Evolutionary conservation across 495 filamentous ascomycete genomes (phyloP).

Genomic region (Aspergillus homomorphus): DNA sequence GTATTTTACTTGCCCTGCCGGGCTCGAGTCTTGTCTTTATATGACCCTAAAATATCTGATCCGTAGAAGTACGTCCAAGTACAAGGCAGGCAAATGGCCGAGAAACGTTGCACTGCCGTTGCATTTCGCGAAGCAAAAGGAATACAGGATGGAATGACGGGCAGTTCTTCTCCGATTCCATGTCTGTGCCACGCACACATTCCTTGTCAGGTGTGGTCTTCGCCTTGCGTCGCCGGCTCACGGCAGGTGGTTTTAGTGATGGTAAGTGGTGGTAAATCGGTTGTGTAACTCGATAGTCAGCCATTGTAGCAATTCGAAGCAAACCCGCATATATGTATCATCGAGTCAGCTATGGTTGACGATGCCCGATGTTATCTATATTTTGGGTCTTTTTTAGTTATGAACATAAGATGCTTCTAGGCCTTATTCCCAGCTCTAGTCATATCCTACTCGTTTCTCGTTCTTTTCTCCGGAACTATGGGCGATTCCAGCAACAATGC

Average conservation of each 20-base stretch:
- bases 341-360: no score
- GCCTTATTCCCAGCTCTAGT: neutral
- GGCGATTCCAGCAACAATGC: neutral
- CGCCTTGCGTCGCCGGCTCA: constrained; percentile 1
- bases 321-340: no score
- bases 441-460: neutral
- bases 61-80: neutral
- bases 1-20: neutral
- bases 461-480: neutral
- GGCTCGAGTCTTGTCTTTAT: no score
- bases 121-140: neutral
- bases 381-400: no score
- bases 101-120: constrained; percentile 13
- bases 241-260: neutral
- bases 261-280: neutral
- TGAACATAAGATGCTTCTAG: neutral
- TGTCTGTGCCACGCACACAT: constrained; percentile 3
- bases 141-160: neutral
- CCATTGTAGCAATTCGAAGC: neutral
- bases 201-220: neutral
- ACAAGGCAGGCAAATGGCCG: neutral
- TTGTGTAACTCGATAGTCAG: neutral
- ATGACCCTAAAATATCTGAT: no score
- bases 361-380: no score
- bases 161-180: neutral